Conservation (phyloP, 192 early-diverging fungal species). For the Hyaloraphidium curvatum region DNA sequence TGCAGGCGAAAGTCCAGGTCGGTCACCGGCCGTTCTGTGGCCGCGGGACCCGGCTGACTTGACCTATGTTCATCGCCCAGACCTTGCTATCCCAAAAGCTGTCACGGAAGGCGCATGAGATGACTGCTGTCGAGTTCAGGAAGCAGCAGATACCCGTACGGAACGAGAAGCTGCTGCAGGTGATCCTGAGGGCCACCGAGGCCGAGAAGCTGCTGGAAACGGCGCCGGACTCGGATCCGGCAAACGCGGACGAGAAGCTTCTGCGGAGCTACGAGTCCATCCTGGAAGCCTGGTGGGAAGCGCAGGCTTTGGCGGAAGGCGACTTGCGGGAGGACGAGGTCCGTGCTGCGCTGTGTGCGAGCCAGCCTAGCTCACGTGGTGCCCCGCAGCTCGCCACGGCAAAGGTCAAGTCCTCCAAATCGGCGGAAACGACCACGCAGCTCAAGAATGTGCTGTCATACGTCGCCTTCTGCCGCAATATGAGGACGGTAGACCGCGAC, state of each 20-base stretch:
- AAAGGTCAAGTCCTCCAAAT: constrained; percentile 50
- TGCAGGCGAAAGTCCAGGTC: too few species aligned
- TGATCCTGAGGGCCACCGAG: not conserved
- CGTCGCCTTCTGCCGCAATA: constrained; percentile 32
- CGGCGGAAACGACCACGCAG: constrained; percentile 31
- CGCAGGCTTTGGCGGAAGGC: constrained; percentile 33
- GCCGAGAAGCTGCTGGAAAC: not conserved
- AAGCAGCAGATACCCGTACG: too few species aligned
- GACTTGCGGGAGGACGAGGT: constrained; percentile 42
- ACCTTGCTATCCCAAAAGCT: too few species aligned
- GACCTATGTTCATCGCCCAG: too few species aligned
- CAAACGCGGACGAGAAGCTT: constrained; percentile 1
- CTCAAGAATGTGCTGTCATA: constrained; percentile 32
- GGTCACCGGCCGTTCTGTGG: too few species aligned
- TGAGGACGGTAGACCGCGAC: constrained; percentile 33
- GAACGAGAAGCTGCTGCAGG: not conserved
- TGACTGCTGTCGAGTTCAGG: too few species aligned
- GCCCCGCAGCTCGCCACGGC: constrained; percentile 36
- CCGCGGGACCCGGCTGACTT: too few species aligned
- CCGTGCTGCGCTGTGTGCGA: too few species aligned
- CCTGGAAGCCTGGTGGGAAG: constrained; percentile 34
- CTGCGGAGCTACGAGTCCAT: constrained; percentile 32
- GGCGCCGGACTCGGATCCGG: not conserved
- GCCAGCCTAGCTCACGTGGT: too few species aligned
- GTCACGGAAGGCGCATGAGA: too few species aligned